These are phyloP conservation scores for Fusarium xylarioides DNA, from an alignment of 2,329 filamentous ascomycete genomes.

Conservation along the genomic window DNA sequence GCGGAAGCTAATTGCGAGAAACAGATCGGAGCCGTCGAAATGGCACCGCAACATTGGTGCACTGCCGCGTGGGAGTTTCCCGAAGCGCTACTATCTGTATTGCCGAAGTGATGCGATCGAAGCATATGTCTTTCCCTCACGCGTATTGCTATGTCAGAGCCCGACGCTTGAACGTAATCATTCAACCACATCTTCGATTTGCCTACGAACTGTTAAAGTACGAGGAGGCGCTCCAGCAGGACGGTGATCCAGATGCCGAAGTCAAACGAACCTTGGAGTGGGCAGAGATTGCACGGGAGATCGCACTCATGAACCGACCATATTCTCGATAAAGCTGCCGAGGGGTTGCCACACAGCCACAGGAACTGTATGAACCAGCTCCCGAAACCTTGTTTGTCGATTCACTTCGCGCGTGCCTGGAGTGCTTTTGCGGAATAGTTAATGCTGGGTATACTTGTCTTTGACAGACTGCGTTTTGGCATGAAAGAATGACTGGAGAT, in stretches of 20 bases:
- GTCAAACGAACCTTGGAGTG: constrained; percentile 87
- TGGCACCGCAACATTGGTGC: constrained; percentile 87
- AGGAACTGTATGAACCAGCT: background rate
- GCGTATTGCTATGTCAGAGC: constrained; percentile 98
- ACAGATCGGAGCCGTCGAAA: constrained; percentile 80
- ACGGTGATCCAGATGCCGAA: constrained; percentile 54
- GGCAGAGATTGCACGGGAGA: constrained; percentile 86
- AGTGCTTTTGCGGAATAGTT: background rate
- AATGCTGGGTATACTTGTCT: background rate
- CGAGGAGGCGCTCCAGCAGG: constrained; percentile 79
- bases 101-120: constrained; percentile 92
- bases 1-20: constrained; percentile 6
- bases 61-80: constrained; percentile 95
- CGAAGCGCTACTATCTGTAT: constrained; percentile 97
- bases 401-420: background rate
- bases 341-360: background rate
- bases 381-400: background rate
- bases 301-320: constrained; percentile 94
- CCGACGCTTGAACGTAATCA: constrained; percentile 93
- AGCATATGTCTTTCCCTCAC: constrained; percentile 83
- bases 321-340: constrained; percentile 71
- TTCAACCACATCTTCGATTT: constrained; percentile 95
- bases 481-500: background rate
- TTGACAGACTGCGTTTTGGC: background rate
- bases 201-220: constrained; percentile 95